Conservation (phyloP, 495 filamentous ascomycete genomes). For the Daldinia caldariorum region DNA sequence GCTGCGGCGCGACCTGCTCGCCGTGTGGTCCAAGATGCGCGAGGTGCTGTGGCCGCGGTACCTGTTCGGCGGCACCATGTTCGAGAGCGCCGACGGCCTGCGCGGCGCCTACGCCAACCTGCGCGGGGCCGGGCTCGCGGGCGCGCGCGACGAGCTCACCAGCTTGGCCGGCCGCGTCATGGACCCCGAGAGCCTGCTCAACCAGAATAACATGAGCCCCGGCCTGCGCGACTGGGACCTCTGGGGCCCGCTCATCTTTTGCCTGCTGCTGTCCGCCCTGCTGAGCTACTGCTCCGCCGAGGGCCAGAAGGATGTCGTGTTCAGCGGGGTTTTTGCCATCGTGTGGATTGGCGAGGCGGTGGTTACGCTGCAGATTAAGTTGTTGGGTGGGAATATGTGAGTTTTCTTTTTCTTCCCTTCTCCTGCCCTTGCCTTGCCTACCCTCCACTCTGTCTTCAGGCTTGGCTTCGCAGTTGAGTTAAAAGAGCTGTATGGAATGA, state of each 20-base stretch:
- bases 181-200: slow-evolving; percentile 73
- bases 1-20: slow-evolving; percentile 85
- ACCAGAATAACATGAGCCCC: slow-evolving; percentile 81
- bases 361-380: slow-evolving; percentile 97
- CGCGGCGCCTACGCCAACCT: slow-evolving; percentile 64
- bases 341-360: slow-evolving; percentile 98
- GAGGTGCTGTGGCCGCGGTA: slow-evolving; percentile 98
- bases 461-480: background rate
- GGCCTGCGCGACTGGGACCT: slow-evolving; percentile 96
- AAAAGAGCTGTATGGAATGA: background rate
- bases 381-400: slow-evolving; percentile 97
- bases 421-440: background rate
- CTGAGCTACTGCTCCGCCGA: slow-evolving; percentile 78
- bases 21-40: slow-evolving; percentile 97
- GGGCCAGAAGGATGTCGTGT: slow-evolving; percentile 85
- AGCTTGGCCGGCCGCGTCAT: slow-evolving; percentile 66
- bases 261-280: slow-evolving; percentile 84
- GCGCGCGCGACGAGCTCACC: slow-evolving; percentile 70
- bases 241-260: slow-evolving; percentile 96
- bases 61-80: slow-evolving; percentile 82
- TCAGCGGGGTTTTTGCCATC: slow-evolving; percentile 93
- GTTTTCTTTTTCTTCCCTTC: slow-evolving; percentile 43
- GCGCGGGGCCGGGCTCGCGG: slow-evolving; percentile 57
- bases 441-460: too few relatives aligned
- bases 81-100: slow-evolving; percentile 64